Evolutionary conservation across 306 rosid genomes (phyloP).

Genomic region (Potentilla sterilis): DNA sequence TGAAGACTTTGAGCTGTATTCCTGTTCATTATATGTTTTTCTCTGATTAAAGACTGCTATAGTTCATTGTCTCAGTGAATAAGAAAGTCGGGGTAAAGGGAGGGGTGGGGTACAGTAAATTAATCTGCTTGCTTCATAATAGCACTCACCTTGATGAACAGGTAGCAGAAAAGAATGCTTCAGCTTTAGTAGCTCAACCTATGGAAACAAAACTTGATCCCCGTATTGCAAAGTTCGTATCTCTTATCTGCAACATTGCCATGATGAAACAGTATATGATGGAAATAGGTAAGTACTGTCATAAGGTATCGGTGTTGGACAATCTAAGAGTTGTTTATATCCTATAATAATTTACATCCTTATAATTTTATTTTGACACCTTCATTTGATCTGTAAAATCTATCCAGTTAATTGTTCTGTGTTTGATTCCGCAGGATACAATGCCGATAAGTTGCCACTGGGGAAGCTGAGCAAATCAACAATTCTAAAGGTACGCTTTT

Average conservation of each 20-base stretch:
- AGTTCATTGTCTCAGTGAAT: background rate
- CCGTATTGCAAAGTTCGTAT: slow-evolving; percentile 69
- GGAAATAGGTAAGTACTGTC: slow-evolving; percentile 81
- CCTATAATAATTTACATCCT: background rate
- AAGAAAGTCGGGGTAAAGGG: background rate
- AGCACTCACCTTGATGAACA: slow-evolving; percentile 38
- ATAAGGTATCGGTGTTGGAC: slow-evolving; percentile 1
- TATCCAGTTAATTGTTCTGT: background rate
- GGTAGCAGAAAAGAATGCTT: slow-evolving; percentile 44
- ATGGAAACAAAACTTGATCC: slow-evolving; percentile 68
- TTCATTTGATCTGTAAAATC: background rate
- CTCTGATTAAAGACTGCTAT: background rate
- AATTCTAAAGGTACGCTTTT: slow-evolving; percentile 64
- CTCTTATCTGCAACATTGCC: slow-evolving; percentile 83
- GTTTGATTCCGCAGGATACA: slow-evolving; percentile 60
- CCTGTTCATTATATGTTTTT: background rate
- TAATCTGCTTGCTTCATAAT: slow-evolving; percentile 22
- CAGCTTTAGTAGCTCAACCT: slow-evolving; percentile 52
- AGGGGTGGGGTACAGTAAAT: background rate
- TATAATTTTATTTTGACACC: background rate
- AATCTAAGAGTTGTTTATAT: slow-evolving; percentile 26
- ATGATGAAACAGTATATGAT: slow-evolving; percentile 99
- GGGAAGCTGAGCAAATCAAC: slow-evolving; percentile 96
- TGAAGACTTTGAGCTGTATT: background rate
- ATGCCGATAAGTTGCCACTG: slow-evolving; percentile 91